Percentiles rank a stretch among this genome's conserved stretches.
phyloP scores from a whole-genome alignment of 108 stramenopile genomes.

The Nitzschia sp. region DNA sequence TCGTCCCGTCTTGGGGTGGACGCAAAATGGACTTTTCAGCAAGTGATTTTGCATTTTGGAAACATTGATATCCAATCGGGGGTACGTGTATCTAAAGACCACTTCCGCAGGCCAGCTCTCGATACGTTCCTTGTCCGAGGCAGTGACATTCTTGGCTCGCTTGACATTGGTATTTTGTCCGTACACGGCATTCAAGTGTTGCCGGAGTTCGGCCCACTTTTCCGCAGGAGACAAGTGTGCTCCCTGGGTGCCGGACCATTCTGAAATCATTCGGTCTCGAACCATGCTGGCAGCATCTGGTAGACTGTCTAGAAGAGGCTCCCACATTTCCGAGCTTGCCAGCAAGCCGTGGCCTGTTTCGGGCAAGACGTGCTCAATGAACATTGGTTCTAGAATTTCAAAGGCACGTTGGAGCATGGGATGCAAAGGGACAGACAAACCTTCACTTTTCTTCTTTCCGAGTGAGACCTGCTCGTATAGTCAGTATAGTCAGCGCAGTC shows the following conservation, averaged over 20 bases:
- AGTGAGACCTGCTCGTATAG: conserved; percentile 26
- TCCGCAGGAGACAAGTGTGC: conserved; percentile 45
- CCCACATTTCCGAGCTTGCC: conserved; percentile 73
- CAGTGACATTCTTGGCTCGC: conserved; percentile 15
- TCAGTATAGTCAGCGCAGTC: not conserved
- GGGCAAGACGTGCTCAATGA: conserved; percentile 78
- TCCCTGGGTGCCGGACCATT: conserved; percentile 55
- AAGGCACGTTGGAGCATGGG: conserved; percentile 89
- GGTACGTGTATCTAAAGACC: conserved; percentile 93
- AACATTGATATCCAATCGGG: conserved; percentile 99
- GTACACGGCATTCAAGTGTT: conserved; percentile 53
- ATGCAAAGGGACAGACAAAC: conserved; percentile 75
- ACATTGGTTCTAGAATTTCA: conserved; percentile 89
- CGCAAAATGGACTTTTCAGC: conserved; percentile 97
- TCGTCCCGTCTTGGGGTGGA: conserved; percentile 98
- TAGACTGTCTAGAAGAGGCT: conserved; percentile 79
- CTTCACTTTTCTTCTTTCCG: conserved; percentile 70
- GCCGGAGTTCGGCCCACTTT: conserved; percentile 85
- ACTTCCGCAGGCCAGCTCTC: conserved; percentile 90
- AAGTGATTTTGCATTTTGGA: conserved; percentile 99
- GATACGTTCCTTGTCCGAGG: conserved; percentile 43
- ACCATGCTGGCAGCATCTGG: conserved; percentile 67
- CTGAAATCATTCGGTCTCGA: conserved; percentile 43
- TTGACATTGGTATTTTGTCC: conserved; percentile 2
- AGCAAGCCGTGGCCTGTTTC: conserved; percentile 85